Conservation (phyloP, 768 basidiomycete genomes). For the Terana coerulea region DNA sequence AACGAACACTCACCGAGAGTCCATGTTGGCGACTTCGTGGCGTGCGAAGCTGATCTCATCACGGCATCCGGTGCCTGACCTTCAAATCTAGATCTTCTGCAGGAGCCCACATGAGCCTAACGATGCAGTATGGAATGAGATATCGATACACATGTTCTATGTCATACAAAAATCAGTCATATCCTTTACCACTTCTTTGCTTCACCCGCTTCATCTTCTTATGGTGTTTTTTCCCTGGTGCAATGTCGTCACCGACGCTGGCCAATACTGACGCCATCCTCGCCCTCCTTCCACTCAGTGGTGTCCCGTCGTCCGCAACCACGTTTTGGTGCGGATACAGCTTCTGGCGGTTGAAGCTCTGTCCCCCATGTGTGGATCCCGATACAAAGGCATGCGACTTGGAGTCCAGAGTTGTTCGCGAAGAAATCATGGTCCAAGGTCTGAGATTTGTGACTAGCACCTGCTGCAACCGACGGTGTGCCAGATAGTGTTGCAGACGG, state of each 20-base stretch:
- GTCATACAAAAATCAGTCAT: conserved; percentile 48
- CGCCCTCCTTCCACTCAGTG: conserved; percentile 41
- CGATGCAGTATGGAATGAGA: conserved; percentile 8
- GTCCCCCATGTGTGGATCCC: conserved; percentile 51
- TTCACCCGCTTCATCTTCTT: conserved; percentile 81
- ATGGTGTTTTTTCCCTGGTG: conserved; percentile 73
- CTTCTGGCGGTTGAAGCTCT: conserved; percentile 58
- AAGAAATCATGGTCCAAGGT: conserved; percentile 85
- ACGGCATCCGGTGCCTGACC: too few species aligned
- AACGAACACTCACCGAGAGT: too few species aligned
- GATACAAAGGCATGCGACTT: conserved; percentile 63
- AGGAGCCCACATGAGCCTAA: too few species aligned
- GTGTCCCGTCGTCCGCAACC: conserved; percentile 76
- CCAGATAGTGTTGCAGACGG: conserved; percentile 30
- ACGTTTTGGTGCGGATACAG: conserved; percentile 83
- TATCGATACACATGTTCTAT: not conserved
- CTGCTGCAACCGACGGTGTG: conserved; percentile 29
- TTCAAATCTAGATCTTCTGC: too few species aligned
- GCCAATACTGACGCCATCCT: conserved; percentile 41
- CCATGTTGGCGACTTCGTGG: too few species aligned
- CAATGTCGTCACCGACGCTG: conserved; percentile 30
- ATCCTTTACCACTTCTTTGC: conserved; percentile 90
- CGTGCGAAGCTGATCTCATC: too few species aligned
- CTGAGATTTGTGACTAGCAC: conserved; percentile 50
- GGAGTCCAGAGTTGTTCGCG: conserved; percentile 42